phyloP scores from a whole-genome alignment of 768 basidiomycete genomes.

The Clathrus columnatus region DNA sequence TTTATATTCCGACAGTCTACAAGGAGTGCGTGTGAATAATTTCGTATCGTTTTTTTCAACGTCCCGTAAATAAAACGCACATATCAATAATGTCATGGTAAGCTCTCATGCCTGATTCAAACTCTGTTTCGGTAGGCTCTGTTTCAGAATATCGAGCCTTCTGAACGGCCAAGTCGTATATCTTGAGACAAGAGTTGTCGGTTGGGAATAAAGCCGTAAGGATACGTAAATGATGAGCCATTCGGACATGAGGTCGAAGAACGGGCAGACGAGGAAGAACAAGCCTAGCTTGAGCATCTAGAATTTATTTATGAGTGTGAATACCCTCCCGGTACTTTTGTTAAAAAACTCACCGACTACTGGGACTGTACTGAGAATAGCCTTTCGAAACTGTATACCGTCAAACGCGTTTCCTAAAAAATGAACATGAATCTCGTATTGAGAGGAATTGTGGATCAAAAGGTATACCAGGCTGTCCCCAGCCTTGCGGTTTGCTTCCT shows the following conservation, averaged over 20 bases:
- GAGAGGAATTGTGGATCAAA: not conserved
- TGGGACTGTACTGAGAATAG: conserved; percentile 62
- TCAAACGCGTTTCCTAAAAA: conserved; percentile 47
- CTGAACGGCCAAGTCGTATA: conserved; percentile 75
- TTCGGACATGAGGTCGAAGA: conserved; percentile 62
- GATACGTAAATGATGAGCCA: conserved; percentile 76
- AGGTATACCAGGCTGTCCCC: conserved; percentile 57
- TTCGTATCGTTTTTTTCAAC: too few species aligned
- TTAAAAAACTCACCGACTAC: conserved; percentile 46
- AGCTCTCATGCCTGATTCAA: conserved; percentile 50
- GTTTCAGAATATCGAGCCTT: conserved; percentile 50
- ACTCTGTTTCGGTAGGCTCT: conserved; percentile 63
- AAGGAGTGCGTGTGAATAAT: not conserved
- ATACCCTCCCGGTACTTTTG: not conserved
- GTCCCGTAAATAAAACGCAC: conserved; percentile 29
- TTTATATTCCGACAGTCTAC: not conserved
- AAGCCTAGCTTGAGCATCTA: conserved; percentile 61
- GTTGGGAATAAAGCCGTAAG: conserved; percentile 50
- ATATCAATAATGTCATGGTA: conserved; percentile 51
- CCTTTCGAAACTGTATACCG: conserved; percentile 55
- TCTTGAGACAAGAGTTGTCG: conserved; percentile 2
- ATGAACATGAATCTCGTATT: not conserved
- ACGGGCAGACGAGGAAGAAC: conserved; percentile 66
- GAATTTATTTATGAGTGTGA: conserved; percentile 2
- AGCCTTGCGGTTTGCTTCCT: conserved; percentile 58